Evolutionary conservation across 768 basidiomycete genomes (phyloP).

Genomic region (Sporobolomyces pararoseus): DNA sequence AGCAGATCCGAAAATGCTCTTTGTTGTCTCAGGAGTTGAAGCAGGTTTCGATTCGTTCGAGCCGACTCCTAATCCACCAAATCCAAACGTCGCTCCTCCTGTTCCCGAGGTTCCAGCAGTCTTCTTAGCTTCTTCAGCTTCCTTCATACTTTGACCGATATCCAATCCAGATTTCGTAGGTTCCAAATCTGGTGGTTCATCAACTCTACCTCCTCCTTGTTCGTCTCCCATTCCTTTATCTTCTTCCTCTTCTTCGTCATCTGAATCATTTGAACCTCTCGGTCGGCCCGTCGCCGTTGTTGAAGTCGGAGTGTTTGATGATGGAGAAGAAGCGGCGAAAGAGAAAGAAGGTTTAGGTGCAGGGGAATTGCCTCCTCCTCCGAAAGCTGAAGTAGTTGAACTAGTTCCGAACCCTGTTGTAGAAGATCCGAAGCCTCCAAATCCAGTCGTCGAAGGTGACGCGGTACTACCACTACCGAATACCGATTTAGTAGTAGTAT

Average conservation of each 20-base stretch:
- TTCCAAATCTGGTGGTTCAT: conserved; percentile 42
- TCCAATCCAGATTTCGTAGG: conserved; percentile 31
- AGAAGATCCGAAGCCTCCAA: conserved; percentile 11
- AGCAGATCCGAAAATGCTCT: conserved; percentile 9
- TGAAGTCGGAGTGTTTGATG: too few species aligned
- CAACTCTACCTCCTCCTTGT: conserved; percentile 11
- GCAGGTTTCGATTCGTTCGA: background rate
- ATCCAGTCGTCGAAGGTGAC: background rate
- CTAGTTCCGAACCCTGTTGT: background rate
- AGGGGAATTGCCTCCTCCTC: background rate
- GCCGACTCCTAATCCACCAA: conserved; percentile 30
- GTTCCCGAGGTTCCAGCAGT: background rate
- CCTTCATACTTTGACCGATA: conserved; percentile 16
- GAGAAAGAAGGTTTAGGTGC: conserved; percentile 1
- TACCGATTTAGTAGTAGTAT: background rate
- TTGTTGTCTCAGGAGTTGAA: background rate
- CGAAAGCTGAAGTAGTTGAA: background rate
- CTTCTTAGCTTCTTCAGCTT: conserved; percentile 5
- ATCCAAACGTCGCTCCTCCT: conserved; percentile 5
- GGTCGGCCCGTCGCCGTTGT: background rate
- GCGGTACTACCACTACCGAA: too few species aligned
- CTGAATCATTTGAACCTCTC: conserved; percentile 7
- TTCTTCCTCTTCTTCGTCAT: conserved; percentile 28
- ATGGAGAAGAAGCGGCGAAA: background rate
- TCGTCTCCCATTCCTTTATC: conserved; percentile 11